A percentile compares a stretch with the other conserved stretches of the same genome.
Evolutionary conservation across 768 basidiomycete species (phyloP).

Genomic region (Lentinula sp.): DNA sequence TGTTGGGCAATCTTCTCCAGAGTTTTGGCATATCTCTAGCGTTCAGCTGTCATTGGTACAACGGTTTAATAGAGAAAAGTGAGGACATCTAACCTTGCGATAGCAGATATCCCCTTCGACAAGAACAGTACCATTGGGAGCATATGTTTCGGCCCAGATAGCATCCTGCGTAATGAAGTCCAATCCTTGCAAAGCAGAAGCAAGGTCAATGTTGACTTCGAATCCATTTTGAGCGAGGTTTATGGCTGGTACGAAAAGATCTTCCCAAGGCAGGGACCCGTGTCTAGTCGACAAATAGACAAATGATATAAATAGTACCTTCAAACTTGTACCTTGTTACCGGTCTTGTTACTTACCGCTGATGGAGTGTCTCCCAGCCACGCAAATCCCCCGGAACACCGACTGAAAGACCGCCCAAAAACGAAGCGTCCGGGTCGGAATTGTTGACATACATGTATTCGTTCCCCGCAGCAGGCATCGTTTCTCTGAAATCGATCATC

Average conservation of each 20-base stretch:
- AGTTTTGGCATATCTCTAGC: constrained; percentile 19
- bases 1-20: constrained; percentile 12
- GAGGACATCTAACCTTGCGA: constrained; percentile 9
- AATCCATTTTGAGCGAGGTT: constrained; percentile 26
- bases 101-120: constrained; percentile 14
- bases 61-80: background rate
- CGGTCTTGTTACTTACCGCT: constrained; percentile 4
- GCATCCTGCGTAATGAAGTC: constrained; percentile 12
- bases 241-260: constrained; percentile 35
- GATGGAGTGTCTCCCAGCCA: constrained; percentile 37
- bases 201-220: constrained; percentile 14
- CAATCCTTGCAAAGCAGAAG: constrained; percentile 3
- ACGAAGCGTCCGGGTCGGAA: constrained; percentile 22
- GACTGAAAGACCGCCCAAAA: constrained; percentile 41
- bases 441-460: constrained; percentile 30
- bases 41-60: background rate
- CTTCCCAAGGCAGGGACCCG: constrained; percentile 39
- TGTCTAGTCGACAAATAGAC: constrained; percentile 16
- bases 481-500: constrained; percentile 42
- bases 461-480: constrained; percentile 29
- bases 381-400: constrained; percentile 46
- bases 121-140: constrained; percentile 18
- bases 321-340: background rate
- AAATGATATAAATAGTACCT: background rate
- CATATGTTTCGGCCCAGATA: constrained; percentile 20